phyloP scores from a whole-genome alignment of 768 basidiomycete species.

The Boletus rubroflammeus region DNA sequence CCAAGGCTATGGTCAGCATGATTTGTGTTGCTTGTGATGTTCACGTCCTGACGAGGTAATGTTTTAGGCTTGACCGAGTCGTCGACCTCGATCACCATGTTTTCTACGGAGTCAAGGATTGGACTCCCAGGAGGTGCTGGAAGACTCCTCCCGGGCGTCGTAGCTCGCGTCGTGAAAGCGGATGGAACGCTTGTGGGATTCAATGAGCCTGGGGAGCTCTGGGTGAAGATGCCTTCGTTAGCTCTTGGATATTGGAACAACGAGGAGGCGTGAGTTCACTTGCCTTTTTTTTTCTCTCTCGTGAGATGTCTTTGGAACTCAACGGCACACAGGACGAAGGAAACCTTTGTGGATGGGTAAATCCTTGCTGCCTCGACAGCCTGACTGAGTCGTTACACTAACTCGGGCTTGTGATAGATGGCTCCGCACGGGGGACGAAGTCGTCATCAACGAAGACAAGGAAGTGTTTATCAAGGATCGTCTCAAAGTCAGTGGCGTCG shows the following conservation, averaged over 20 bases:
- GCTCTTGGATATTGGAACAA: conserved; percentile 52
- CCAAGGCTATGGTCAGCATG: conserved; percentile 54
- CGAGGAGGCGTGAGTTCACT: conserved; percentile 51
- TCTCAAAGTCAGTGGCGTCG: conserved; percentile 43
- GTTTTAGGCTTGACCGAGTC: conserved; percentile 63
- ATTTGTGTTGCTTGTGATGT: not conserved
- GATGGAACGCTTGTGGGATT: conserved; percentile 55
- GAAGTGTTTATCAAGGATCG: conserved; percentile 63
- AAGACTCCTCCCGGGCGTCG: conserved; percentile 49
- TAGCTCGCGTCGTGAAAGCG: conserved; percentile 50
- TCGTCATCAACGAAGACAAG: conserved; percentile 46
- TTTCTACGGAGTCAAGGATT: conserved; percentile 43
- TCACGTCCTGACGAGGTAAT: not conserved
- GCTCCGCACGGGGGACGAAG: conserved; percentile 69
- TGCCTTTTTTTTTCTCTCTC: not conserved
- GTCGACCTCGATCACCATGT: conserved; percentile 49
- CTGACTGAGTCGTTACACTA: not conserved
- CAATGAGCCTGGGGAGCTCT: conserved; percentile 60
- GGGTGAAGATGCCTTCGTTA: conserved; percentile 41
- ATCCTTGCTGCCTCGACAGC: conserved; percentile 3
- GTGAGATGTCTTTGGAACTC: not conserved
- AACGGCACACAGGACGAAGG: conserved; percentile 47
- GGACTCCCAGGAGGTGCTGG: conserved; percentile 53
- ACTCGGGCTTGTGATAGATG: conserved; percentile 40
- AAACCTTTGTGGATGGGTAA: conserved; percentile 67